Percentiles rank a stretch among this genome's conserved stretches.
Evolutionary conservation across 805 yeast genomes (phyloP).

Genomic region (Cyberlindnera galapagoensis): DNA sequence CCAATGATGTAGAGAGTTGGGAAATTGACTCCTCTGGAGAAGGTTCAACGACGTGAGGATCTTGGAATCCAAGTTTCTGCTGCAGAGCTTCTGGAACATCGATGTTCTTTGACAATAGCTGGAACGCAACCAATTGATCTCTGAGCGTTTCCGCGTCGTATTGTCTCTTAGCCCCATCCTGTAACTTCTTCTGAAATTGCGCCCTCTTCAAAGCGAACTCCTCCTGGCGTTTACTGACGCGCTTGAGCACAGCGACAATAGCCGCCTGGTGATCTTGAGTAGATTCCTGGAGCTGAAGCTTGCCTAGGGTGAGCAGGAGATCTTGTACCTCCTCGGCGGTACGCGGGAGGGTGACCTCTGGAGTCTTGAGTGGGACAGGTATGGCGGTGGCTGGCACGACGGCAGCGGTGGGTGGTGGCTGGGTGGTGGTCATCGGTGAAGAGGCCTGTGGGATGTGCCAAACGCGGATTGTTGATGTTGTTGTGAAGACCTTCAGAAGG

Average conservation of each 20-base stretch:
- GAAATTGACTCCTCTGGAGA: slow-evolving; percentile 1
- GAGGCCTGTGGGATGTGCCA: too few relatives aligned
- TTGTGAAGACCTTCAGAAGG: too few relatives aligned
- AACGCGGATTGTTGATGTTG: too few relatives aligned
- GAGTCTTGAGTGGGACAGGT: background rate
- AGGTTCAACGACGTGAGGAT: background rate
- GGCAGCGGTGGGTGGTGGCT: too few relatives aligned
- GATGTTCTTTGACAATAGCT: slow-evolving; percentile 56
- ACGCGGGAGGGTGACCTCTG: slow-evolving; percentile 8
- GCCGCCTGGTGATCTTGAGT: slow-evolving; percentile 33
- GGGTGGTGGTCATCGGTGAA: too few relatives aligned
- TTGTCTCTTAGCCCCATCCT: slow-evolving; percentile 12
- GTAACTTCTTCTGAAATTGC: slow-evolving; percentile 6
- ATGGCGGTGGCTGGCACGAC: too few relatives aligned
- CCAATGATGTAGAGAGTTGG: slow-evolving; percentile 23
- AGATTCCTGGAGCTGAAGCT: slow-evolving; percentile 7
- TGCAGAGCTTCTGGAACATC: slow-evolving; percentile 55
- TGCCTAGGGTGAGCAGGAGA: slow-evolving; percentile 15
- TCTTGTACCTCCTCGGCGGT: slow-evolving; percentile 9
- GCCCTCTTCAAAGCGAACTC: slow-evolving; percentile 27
- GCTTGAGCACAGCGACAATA: slow-evolving; percentile 34
- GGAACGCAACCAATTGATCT: slow-evolving; percentile 58
- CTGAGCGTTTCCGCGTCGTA: slow-evolving; percentile 43
- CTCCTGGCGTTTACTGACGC: slow-evolving; percentile 37
- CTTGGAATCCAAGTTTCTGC: slow-evolving; percentile 25